These are phyloP conservation scores for Puccinia novopanici DNA, from an alignment of 1,284 basidiomycete genomes.

Conservation along the genomic window DNA sequence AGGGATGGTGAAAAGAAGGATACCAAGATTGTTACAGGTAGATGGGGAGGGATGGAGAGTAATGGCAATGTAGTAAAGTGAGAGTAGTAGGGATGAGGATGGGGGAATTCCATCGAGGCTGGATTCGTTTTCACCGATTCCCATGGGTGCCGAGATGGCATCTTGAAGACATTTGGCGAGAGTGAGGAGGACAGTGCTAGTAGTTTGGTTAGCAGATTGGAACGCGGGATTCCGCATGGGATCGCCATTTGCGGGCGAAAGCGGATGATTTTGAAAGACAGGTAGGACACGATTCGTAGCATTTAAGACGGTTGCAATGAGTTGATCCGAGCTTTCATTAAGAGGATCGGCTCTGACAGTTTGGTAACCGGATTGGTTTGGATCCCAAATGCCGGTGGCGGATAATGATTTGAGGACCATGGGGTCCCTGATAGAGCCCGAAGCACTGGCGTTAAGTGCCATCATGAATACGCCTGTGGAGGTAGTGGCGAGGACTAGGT, in stretches of 20 bases:
- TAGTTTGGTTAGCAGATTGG: no score
- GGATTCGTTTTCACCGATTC: no score
- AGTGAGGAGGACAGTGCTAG: no score
- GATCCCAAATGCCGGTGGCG: conserved; percentile 46
- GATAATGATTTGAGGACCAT: conserved; percentile 52
- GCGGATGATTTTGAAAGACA: no score
- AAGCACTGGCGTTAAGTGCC: conserved; percentile 58
- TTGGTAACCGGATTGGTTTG: conserved; percentile 15
- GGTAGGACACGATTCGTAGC: no score
- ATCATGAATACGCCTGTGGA: conserved; percentile 60
- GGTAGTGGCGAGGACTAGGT: conserved; percentile 39
- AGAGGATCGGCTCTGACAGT: conserved; percentile 56
- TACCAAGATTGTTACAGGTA: conserved; percentile 68
- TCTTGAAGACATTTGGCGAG: no score
- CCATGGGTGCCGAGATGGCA: no score
- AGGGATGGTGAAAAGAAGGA: conserved; percentile 64
- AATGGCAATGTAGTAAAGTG: conserved; percentile 65
- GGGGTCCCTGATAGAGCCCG: conserved; percentile 55
- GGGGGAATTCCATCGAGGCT: no score
- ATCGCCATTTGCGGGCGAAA: no score
- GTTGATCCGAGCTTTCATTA: conserved; percentile 60
- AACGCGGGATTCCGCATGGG: no score
- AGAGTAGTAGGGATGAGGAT: no score
- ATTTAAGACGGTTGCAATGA: conserved; percentile 60
- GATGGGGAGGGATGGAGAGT: conserved; percentile 65